Conservation (phyloP, 2,329 filamentous ascomycete genomes). For the Microdochium trichocladiopsis region DNA sequence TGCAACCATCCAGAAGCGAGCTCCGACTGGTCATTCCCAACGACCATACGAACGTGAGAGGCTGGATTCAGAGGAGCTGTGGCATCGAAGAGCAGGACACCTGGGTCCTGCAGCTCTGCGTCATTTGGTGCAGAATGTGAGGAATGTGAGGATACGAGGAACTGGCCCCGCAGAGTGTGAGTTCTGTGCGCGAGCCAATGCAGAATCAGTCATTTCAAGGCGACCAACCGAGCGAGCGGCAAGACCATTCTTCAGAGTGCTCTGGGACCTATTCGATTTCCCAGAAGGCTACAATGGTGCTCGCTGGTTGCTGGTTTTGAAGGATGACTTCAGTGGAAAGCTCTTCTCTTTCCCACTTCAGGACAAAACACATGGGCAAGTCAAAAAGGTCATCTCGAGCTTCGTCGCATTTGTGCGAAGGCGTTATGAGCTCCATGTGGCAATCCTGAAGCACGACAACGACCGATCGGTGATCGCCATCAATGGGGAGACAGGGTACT, state of each 20-base stretch:
- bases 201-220: neutral
- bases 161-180: neutral
- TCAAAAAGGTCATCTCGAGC: neutral
- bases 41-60: no score
- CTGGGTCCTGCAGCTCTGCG: neutral
- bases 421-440: no score
- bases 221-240: neutral
- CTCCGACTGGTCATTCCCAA: no score
- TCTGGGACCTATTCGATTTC: neutral
- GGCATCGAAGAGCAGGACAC: no score
- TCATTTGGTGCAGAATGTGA: neutral
- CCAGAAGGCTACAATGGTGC: neutral
- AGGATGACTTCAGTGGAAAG: slow-evolving; percentile 1
- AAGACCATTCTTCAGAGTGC: neutral
- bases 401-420: no score
- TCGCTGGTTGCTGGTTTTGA: neutral
- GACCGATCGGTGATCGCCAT: no score
- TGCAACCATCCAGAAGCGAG: no score
- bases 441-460: no score
- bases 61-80: no score
- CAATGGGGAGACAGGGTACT: no score
- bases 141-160: neutral
- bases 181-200: neutral
- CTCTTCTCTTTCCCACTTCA: neutral
- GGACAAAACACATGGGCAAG: slow-evolving; percentile 1